These are phyloP conservation scores for Erigeron philadelphicus DNA, from an alignment of 140 eudicot species.

Conservation along the genomic window DNA sequence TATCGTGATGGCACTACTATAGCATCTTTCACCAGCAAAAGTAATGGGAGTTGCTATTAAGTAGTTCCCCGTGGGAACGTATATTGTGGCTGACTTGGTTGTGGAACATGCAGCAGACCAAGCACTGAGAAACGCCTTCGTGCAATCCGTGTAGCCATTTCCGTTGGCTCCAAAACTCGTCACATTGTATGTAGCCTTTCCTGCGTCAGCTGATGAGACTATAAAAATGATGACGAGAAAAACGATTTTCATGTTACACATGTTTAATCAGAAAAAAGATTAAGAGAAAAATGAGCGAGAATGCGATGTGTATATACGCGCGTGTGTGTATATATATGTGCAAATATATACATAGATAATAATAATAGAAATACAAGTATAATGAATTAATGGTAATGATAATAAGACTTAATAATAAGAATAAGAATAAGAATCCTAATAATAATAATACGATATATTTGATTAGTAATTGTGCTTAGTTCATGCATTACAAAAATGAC, in stretches of 20 bases:
- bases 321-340: neutral
- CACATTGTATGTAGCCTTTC: slow-evolving; percentile 25
- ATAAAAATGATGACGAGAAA: neutral
- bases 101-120: slow-evolving; percentile 39
- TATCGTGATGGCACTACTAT: slow-evolving; percentile 24
- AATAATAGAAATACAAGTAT: neutral
- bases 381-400: neutral
- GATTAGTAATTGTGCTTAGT: neutral
- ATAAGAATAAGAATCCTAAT: neutral
- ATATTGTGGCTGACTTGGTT: slow-evolving; percentile 19
- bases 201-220: slow-evolving; percentile 5
- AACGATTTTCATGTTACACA: slow-evolving; percentile 5
- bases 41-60: slow-evolving; percentile 22
- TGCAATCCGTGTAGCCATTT: slow-evolving; percentile 32
- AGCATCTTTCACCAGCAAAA: slow-evolving; percentile 28
- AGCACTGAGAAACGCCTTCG: slow-evolving; percentile 30
- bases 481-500: slow-evolving; percentile 7
- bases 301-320: neutral
- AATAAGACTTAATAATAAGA: too few species aligned
- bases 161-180: slow-evolving; percentile 30
- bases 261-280: neutral
- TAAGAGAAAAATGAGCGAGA: neutral
- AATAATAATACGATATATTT: neutral
- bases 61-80: slow-evolving; percentile 33
- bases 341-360: neutral